phyloP scores from a whole-genome alignment of 768 basidiomycete species.

The Gloeopeniophorella convolvens region DNA sequence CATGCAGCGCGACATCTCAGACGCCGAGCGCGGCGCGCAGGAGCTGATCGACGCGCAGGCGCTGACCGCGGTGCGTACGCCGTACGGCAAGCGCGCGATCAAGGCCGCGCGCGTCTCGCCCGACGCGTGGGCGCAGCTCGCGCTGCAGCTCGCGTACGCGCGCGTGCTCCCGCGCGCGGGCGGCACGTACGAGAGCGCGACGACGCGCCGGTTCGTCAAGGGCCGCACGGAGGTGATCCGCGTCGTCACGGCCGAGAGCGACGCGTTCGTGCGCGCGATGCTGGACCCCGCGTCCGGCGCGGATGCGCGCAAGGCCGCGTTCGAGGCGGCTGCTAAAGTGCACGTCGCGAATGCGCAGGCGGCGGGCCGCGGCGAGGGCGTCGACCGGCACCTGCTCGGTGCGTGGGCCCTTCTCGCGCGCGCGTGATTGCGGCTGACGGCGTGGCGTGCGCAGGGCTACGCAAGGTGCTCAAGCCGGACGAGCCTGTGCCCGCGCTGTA shows the following conservation, averaged over 20 bases:
- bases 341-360: conserved; percentile 62
- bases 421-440: neutral
- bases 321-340: conserved; percentile 53
- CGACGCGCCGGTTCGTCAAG: conserved; percentile 81
- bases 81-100: conserved; percentile 81
- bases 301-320: conserved; percentile 44
- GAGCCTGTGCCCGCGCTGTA: conserved; percentile 67
- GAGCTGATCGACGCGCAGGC: conserved; percentile 59
- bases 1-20: conserved; percentile 44
- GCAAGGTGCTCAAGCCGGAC: conserved; percentile 53
- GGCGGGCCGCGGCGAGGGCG: conserved; percentile 62
- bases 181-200: conserved; percentile 91
- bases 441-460: conserved; percentile 47
- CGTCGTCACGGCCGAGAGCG: conserved; percentile 69
- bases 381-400: conserved; percentile 89
- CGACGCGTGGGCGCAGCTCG: conserved; percentile 92
- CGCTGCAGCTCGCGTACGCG: conserved; percentile 84
- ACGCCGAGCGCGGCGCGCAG: conserved; percentile 48
- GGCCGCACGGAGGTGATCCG: conserved; percentile 94
- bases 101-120: conserved; percentile 87
- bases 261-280: conserved; percentile 75
- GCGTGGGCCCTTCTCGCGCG: conserved; percentile 19
- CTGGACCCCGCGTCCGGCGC: conserved; percentile 38
- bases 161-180: conserved; percentile 57
- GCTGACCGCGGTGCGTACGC: conserved; percentile 55